These are phyloP conservation scores for Cladobotryum protrusum DNA, from an alignment of 2,329 filamentous ascomycete genomes.

Conservation along the genomic window DNA sequence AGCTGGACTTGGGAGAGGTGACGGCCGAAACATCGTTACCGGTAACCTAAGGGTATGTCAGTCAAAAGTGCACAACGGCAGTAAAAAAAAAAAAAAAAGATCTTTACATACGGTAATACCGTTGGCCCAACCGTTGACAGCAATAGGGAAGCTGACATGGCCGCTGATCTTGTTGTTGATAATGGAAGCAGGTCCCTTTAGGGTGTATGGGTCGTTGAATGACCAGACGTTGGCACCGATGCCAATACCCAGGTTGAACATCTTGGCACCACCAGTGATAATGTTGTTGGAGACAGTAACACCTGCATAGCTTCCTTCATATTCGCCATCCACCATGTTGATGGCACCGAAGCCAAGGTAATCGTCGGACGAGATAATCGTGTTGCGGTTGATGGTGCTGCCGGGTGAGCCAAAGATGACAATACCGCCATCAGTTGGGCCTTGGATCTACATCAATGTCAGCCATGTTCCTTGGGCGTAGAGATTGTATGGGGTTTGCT, in stretches of 20 bases:
- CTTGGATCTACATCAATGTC: conserved; percentile 13
- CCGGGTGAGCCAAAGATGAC: conserved; percentile 21
- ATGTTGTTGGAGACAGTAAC: conserved; percentile 19
- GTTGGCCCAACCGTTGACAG: conserved; percentile 20
- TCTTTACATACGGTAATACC: conserved; percentile 14
- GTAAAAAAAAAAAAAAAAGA: neutral
- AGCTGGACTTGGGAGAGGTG: conserved; percentile 15
- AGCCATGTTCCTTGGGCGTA: neutral
- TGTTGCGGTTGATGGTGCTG: conserved; percentile 17
- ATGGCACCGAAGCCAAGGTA: conserved; percentile 20
- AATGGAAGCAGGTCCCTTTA: conserved; percentile 15
- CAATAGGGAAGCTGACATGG: conserved; percentile 19
- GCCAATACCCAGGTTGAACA: conserved; percentile 21
- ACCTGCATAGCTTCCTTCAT: conserved; percentile 18
- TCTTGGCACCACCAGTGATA: conserved; percentile 14
- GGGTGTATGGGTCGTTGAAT: conserved; percentile 14
- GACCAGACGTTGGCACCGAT: conserved; percentile 21
- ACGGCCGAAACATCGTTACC: conserved; percentile 18
- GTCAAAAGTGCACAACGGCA: no score
- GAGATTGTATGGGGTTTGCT: neutral
- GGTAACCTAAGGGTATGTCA: conserved; percentile 8
- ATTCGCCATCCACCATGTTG: conserved; percentile 21
- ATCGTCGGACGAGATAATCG: conserved; percentile 17
- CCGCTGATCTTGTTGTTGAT: conserved; percentile 18
- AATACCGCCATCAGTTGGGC: conserved; percentile 20